phyloP scores from a whole-genome alignment of 1,284 basidiomycete species.

The Rhodotorula sp. region DNA sequence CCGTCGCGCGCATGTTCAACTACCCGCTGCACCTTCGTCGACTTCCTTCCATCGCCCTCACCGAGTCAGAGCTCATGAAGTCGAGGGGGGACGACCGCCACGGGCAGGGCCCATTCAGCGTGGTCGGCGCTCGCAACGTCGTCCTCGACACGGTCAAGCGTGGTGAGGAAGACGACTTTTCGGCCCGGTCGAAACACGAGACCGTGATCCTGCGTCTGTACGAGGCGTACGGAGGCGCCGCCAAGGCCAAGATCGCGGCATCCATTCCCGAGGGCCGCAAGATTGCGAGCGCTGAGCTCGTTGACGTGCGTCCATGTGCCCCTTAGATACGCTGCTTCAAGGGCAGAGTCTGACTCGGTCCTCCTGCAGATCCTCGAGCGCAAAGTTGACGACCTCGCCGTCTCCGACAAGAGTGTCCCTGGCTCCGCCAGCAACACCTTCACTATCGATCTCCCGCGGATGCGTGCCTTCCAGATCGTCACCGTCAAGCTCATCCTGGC shows the following conservation, averaged over 20 bases:
- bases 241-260: slow-evolving; percentile 60
- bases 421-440: slow-evolving; percentile 50
- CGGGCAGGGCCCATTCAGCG: slow-evolving; percentile 57
- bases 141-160: slow-evolving; percentile 93
- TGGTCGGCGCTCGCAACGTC: slow-evolving; percentile 72
- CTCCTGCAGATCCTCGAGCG: slow-evolving; percentile 83
- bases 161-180: slow-evolving; percentile 77
- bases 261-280: slow-evolving; percentile 13
- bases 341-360: background rate
- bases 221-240: slow-evolving; percentile 88
- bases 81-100: slow-evolving; percentile 38
- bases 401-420: slow-evolving; percentile 47
- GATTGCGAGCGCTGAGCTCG: slow-evolving; percentile 27
- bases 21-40: slow-evolving; percentile 62
- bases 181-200: slow-evolving; percentile 41
- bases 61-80: background rate
- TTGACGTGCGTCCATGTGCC: slow-evolving; percentile 52
- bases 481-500: slow-evolving; percentile 67
- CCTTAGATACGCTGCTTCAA: too few species aligned
- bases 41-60: slow-evolving; percentile 47
- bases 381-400: slow-evolving; percentile 57
- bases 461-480: slow-evolving; percentile 83
- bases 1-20: slow-evolving; percentile 82
- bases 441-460: slow-evolving; percentile 56
- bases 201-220: slow-evolving; percentile 80